Evolutionary conservation across 2,329 filamentous ascomycete species (phyloP), one percentile per base, ranked within the genome.

Genomic region (Setomelanomma holmii): DNA sequence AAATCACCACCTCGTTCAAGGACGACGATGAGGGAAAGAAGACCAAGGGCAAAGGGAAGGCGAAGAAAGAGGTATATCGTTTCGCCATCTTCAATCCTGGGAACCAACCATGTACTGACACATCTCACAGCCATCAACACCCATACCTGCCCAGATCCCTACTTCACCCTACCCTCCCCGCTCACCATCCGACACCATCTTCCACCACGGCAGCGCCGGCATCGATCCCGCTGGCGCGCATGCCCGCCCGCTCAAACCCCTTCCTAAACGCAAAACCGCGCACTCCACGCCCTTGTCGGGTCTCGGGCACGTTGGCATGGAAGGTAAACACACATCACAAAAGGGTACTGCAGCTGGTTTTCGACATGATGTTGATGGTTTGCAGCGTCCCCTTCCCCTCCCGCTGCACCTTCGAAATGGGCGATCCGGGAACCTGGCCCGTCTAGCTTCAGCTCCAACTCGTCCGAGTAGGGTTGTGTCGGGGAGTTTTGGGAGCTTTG

Each of bases 401-500:
- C 34, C 14, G 11, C 10, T 14, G 27, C 27, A 30, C 14, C 27
- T 30, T 30, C 34, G 7, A 16, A 11, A 17, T 36, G 34, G 34
- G 34, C 34, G 6, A n/a, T 16, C n/a, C 34, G 34, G 11, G 34
- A 36, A 2, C 14, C 34, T n/a, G 16, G 8, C 14, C 34, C 11
- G 8, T 43, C 40, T 2, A 23, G 24, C 4, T 20, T 12, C 14
- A 8, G 16, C 16, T 21, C 11, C 16, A 4, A 5, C 1, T 24
- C 5, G 6, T n/a, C 4, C 27, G 24, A 21, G 12, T 16, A 20
- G 41, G 5, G 40, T 56, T 23, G 40, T 60, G 12, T 56, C 49
- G 16, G 55, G 45, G 10, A 53, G 49, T 14, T 60, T 60, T 46
- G 57, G 57, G n/a, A 49, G 33, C 35, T 58, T 58, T 20, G 51